These are phyloP conservation scores for Penicillium cinerascens DNA, from an alignment of 495 filamentous ascomycete genomes.

Conservation along the genomic window DNA sequence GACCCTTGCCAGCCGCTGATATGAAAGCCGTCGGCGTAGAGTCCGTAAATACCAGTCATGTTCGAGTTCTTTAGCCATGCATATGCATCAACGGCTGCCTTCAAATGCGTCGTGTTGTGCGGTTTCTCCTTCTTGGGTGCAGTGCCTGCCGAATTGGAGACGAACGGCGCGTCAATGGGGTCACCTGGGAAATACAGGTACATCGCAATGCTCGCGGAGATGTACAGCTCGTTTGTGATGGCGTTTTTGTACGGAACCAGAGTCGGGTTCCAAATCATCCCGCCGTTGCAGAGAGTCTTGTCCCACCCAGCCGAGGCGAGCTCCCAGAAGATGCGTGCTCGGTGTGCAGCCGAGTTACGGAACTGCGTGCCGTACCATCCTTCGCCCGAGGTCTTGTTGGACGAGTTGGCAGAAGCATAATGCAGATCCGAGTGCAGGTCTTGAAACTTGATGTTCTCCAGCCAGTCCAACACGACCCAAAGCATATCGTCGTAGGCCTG, in stretches of 20 bases:
- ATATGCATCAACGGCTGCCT: conserved; percentile 73
- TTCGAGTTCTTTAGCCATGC: conserved; percentile 71
- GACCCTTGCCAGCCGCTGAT: conserved; percentile 60
- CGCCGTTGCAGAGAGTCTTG: conserved; percentile 73
- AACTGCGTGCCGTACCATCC: conserved; percentile 76
- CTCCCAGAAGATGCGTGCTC: conserved; percentile 87
- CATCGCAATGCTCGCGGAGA: conserved; percentile 82
- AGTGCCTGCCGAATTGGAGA: conserved; percentile 12
- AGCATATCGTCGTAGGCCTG: conserved; percentile 96
- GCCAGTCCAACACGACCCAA: conserved; percentile 93
- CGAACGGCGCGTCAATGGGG: conserved; percentile 64
- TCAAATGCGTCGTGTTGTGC: conserved; percentile 63
- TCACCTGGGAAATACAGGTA: conserved; percentile 89
- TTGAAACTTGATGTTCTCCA: conserved; percentile 77
- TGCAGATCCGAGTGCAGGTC: conserved; percentile 64
- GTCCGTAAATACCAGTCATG: conserved; percentile 76
- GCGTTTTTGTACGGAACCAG: conserved; percentile 92
- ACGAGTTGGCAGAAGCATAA: conserved; percentile 21
- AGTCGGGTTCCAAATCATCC: conserved; percentile 89
- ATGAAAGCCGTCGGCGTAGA: conserved; percentile 91
- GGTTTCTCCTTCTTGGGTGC: conserved; percentile 28
- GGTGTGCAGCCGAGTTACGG: conserved; percentile 75
- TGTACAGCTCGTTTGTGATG: conserved; percentile 91
- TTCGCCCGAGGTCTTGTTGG: conserved; percentile 9
- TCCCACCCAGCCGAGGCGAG: conserved; percentile 80